phyloP scores from a whole-genome alignment of 1,284 basidiomycete species.

The Lentinula novae-zelandiae region DNA sequence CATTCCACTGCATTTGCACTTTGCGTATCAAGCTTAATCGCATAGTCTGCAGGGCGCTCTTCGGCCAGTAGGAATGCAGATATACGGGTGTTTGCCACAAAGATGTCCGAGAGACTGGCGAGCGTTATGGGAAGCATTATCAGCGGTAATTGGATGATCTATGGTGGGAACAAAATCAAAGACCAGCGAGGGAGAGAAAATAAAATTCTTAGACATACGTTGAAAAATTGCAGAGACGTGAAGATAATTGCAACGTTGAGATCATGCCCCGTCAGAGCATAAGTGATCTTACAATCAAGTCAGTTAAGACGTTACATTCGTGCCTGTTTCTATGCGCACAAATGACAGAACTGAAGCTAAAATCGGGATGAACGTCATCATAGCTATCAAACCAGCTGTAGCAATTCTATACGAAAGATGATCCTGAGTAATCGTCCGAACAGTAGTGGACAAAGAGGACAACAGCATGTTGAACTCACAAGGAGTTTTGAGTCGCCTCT shows the following conservation, averaged over 20 bases:
- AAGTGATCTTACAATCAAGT: constrained; percentile 41
- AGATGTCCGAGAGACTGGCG: constrained; percentile 38
- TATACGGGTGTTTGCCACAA: constrained; percentile 48
- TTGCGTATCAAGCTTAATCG: constrained; percentile 27
- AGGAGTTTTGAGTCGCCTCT: constrained; percentile 30
- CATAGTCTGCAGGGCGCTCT: constrained; percentile 40
- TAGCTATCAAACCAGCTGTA: constrained; percentile 22
- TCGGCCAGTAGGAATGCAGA: constrained; percentile 48
- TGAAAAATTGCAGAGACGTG: constrained; percentile 57
- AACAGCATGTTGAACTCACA: constrained; percentile 25
- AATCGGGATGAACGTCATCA: constrained; percentile 47
- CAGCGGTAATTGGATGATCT: constrained; percentile 52
- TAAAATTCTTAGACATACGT: constrained; percentile 33
- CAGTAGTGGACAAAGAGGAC: not conserved
- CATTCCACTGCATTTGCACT: constrained; percentile 39
- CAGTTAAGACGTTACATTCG: not conserved
- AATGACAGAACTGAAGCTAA: constrained; percentile 59
- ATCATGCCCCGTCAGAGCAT: constrained; percentile 45
- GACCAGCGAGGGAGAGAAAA: not conserved
- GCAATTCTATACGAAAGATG: constrained; percentile 20
- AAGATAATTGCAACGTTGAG: constrained; percentile 59
- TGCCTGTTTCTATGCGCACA: constrained; percentile 24
- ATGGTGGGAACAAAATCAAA: not conserved
- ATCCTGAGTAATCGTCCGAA: constrained; percentile 5
- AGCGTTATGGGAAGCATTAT: constrained; percentile 35